phyloP scores from a whole-genome alignment of 2,329 filamentous ascomycete species.

The Trichoderma aggressivum region DNA sequence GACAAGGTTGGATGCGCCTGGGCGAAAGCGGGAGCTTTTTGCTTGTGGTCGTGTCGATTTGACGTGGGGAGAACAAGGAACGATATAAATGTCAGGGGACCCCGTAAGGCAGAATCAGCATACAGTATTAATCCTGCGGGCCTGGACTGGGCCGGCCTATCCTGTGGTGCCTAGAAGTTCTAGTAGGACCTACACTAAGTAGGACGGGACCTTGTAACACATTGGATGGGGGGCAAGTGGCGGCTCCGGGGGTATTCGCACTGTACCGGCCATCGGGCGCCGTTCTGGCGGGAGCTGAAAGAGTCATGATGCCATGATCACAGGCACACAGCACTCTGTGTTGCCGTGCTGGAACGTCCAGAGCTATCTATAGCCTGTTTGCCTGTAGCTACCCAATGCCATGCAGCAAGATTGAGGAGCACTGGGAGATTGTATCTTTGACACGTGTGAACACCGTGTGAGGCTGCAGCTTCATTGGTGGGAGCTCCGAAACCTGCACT shows the following conservation, averaged over 20 bases:
- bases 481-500: neutral
- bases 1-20: conserved; percentile 19
- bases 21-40: conserved; percentile 22
- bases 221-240: neutral
- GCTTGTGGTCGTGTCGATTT: conserved; percentile 17
- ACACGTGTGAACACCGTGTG: conserved; percentile 13
- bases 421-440: neutral
- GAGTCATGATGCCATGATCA: neutral
- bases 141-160: neutral
- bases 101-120: conserved; percentile 19
- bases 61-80: conserved; percentile 19
- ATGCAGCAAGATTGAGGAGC: neutral
- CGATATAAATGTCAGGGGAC: conserved; percentile 12
- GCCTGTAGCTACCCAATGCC: no score
- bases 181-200: neutral
- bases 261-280: neutral
- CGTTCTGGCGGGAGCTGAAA: neutral
- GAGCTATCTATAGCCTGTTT: no score
- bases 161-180: neutral
- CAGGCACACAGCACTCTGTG: neutral
- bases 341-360: neutral
- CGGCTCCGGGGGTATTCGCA: neutral
- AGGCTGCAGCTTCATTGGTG: neutral
- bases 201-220: neutral
- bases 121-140: conserved; percentile 11